Evolutionary conservation across 257 asterid species (phyloP).

Genomic region (Nicotiana sylvestris): DNA sequence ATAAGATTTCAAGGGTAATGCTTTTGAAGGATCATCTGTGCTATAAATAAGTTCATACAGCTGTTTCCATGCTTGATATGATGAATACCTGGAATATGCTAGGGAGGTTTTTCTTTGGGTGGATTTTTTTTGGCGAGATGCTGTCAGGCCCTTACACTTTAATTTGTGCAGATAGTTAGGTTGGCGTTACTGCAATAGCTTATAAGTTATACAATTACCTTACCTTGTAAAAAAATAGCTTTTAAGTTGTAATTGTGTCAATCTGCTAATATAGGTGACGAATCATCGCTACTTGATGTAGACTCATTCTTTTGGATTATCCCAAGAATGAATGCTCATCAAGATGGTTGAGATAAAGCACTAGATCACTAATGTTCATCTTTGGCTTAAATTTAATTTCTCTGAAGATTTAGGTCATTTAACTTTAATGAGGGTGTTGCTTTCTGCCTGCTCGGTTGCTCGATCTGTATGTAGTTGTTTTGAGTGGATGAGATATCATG

Average conservation of each 20-base stretch:
- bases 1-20: background rate
- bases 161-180: background rate
- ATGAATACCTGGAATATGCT: background rate
- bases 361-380: background rate
- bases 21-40: background rate
- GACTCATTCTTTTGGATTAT: slow-evolving; percentile 1
- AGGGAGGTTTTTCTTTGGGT: background rate
- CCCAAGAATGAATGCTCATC: background rate
- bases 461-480: background rate
- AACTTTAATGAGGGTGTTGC: background rate
- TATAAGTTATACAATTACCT: background rate
- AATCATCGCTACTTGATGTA: background rate
- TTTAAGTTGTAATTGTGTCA: background rate
- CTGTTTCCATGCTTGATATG: background rate
- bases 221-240: background rate
- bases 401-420: background rate
- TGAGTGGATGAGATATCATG: slow-evolving; percentile 2
- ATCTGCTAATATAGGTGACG: background rate
- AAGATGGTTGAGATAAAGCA: background rate
- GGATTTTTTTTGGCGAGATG: background rate
- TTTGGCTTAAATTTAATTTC: background rate
- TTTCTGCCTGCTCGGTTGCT: background rate
- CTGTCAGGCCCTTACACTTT: background rate
- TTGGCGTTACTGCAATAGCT: background rate
- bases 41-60: background rate